Percentiles rank a stretch among this genome's conserved stretches.
phyloP scores from a whole-genome alignment of 768 basidiomycete species.

The Leucosporidium creatinivorum region DNA sequence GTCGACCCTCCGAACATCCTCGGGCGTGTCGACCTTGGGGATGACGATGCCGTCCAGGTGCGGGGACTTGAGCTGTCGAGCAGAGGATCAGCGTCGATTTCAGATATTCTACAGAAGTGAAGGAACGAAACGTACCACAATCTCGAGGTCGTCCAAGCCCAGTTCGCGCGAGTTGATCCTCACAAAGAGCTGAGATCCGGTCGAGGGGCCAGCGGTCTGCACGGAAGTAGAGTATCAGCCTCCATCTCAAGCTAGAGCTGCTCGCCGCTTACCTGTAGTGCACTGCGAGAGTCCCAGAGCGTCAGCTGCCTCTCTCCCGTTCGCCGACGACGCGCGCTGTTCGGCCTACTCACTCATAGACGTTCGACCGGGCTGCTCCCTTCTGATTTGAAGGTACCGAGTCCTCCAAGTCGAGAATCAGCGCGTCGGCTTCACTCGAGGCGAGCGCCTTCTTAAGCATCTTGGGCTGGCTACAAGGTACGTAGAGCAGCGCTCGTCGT shows the following conservation, averaged over 20 bases:
- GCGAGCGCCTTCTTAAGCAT: constrained; percentile 72
- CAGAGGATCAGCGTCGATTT: background rate
- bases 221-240: background rate
- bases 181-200: constrained; percentile 19
- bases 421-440: constrained; percentile 56
- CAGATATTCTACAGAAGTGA: background rate
- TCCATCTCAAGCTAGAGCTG: too few species aligned
- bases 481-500: constrained; percentile 39
- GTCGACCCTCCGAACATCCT: constrained; percentile 60
- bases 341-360: background rate
- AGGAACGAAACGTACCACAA: constrained; percentile 29
- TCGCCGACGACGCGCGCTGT: constrained; percentile 1
- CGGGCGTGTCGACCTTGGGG: constrained; percentile 68
- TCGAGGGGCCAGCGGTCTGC: background rate
- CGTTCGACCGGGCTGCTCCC: constrained; percentile 47
- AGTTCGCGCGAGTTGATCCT: constrained; percentile 40
- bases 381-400: constrained; percentile 58
- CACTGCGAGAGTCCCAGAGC: too few species aligned
- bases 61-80: constrained; percentile 46
- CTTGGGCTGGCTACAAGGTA: constrained; percentile 68
- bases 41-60: constrained; percentile 63
- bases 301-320: too few species aligned
- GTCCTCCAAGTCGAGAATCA: constrained; percentile 86
- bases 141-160: constrained; percentile 39
- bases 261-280: too few species aligned